A percentile compares a stretch with the other conserved stretches of the same genome.
phyloP scores from a whole-genome alignment of 1,284 basidiomycete genomes.

The Termitomyces sp. region DNA sequence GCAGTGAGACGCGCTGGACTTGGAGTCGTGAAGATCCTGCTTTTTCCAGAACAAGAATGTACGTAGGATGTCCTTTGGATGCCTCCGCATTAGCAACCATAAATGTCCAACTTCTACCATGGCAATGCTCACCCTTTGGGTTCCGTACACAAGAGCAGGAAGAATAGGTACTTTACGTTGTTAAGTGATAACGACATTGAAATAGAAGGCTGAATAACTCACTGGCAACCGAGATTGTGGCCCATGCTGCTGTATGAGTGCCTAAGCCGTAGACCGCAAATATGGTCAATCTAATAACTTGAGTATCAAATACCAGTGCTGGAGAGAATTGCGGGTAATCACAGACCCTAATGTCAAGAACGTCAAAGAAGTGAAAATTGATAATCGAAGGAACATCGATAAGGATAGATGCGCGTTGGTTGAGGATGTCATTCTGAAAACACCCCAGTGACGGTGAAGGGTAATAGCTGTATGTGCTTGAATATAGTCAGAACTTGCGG shows the following conservation, averaged over 20 bases:
- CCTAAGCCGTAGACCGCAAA: neutral
- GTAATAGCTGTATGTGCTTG: slow-evolving; percentile 1
- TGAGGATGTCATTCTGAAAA: neutral
- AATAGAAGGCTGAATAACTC: neutral
- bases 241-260: neutral
- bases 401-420: neutral
- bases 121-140: neutral
- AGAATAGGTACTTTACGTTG: neutral
- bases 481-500: neutral
- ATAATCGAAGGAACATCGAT: neutral
- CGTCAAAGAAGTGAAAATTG: neutral
- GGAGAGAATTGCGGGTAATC: neutral
- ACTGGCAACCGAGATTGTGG: neutral
- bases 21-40: neutral
- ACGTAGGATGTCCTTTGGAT: neutral
- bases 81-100: neutral
- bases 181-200: neutral
- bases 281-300: neutral
- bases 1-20: neutral
- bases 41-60: neutral
- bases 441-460: neutral
- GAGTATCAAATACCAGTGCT: neutral
- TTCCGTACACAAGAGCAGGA: slow-evolving; percentile 1
- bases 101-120: neutral
- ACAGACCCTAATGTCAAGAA: neutral